Evolutionary conservation across 1,284 basidiomycete species (phyloP), one percentile per base, ranked within the genome.

Genomic region (Boletellus deceptivus): DNA sequence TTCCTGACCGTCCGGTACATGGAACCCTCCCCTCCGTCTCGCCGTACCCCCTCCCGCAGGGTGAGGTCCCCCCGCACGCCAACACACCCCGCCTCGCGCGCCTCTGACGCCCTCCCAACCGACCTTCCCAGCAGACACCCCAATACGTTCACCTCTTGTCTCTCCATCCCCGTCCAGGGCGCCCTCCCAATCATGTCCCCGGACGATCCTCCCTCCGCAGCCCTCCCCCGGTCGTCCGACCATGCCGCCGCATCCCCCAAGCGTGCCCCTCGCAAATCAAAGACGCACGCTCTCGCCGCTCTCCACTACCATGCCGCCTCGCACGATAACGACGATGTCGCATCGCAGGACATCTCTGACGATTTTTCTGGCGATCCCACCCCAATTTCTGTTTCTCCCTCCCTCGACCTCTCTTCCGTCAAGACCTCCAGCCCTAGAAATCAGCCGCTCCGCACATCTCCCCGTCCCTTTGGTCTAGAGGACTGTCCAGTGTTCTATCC

Each of bases 401-500:
- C 68, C 36, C 75, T 91, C 56, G 83, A 91, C 72, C 71, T 90
- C 62, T 75, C 77, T 7, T 75, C 82, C 8, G 81, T 91, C 62
- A 89, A 88, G 73, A 88, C 84, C 13, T 63, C 75, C 22, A 78
- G 75, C 54, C 79, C 78, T 31, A 73, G 76, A 57, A 71, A 71
- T 46, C 63, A 71, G 22, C 59, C 70, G 48, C 60, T 70, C 56
- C 70, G 69, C 49, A 64, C 72, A 11, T 69, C 74, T 33, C 75
- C 73, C 17, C 72, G 91, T 22, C 83, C 89, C 16, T 98, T 98
- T 71, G 92, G 83, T 6, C 78, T 99, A 45, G 78, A 88, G 55
- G 91, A 98, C 64, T 97, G 93, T 62, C 97, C 93, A 3, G 84
- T 83, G 49, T 99, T 87, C 69, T 88, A 87, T 68, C 97, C 97